phyloP scores from a whole-genome alignment of 768 basidiomycete species.

The Serpula lacrymans region DNA sequence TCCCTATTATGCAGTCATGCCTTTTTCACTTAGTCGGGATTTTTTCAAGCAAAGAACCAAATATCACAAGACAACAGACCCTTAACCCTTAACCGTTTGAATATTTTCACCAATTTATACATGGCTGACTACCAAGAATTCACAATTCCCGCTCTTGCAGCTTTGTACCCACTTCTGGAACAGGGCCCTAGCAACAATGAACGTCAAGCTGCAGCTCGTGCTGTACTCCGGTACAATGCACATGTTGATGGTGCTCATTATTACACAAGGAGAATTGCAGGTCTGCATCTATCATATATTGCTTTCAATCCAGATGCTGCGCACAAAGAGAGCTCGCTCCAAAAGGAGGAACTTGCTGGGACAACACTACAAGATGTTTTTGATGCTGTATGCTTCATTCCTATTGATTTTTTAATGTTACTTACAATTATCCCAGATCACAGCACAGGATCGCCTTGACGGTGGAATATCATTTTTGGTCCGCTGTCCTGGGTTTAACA shows the following conservation, averaged over 20 bases:
- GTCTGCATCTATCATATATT: constrained; percentile 6
- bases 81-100: too few relatives aligned
- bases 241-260: constrained; percentile 2
- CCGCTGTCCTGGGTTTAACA: constrained; percentile 2
- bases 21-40: too few relatives aligned
- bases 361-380: constrained; percentile 1
- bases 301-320: constrained; percentile 1
- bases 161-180: constrained; percentile 3
- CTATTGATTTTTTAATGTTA: neutral
- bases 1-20: too few relatives aligned
- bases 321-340: neutral
- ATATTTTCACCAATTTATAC: too few relatives aligned
- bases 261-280: neutral
- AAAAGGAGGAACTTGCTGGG: constrained; percentile 1
- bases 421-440: neutral
- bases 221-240: constrained; percentile 3
- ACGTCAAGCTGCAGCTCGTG: neutral
- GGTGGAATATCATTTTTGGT: constrained; percentile 7
- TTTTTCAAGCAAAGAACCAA: too few relatives aligned
- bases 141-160: too few relatives aligned
- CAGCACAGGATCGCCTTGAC: constrained; percentile 9
- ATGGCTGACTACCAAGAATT: too few relatives aligned
- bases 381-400: constrained; percentile 2
- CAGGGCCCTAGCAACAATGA: constrained; percentile 1
- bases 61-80: too few relatives aligned